Conservation (phyloP, 176 grass and related monocot genomes). For the Guadua angustifolia region DNA sequence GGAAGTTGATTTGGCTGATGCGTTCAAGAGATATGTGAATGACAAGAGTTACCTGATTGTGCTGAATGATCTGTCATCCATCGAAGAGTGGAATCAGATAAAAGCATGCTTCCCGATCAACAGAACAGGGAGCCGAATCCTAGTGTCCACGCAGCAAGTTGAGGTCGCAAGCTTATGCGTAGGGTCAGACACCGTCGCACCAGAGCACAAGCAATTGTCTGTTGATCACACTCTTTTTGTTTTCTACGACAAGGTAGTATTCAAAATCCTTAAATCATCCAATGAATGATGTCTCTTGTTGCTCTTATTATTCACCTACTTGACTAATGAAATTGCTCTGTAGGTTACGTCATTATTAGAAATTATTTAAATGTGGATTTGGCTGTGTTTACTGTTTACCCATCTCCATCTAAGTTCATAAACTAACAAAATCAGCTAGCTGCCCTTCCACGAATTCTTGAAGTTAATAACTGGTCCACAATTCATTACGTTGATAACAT, state of each 20-base stretch:
- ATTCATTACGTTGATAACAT: too few species aligned
- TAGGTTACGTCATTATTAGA: too few species aligned
- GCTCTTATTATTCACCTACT: too few species aligned
- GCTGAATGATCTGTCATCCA: background rate
- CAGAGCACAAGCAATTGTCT: background rate
- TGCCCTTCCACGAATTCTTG: too few species aligned
- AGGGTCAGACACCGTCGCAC: accelerated
- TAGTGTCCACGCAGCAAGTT: background rate
- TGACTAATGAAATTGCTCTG: too few species aligned
- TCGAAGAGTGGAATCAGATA: conserved; percentile 14
- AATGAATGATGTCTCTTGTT: too few species aligned
- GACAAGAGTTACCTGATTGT: conserved; percentile 17
- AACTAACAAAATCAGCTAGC: too few species aligned
- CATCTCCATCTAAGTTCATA: too few species aligned
- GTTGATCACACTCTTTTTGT: background rate
- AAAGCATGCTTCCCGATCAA: background rate
- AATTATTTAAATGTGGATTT: too few species aligned
- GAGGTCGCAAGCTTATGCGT: conserved; percentile 27
- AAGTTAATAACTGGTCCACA: too few species aligned
- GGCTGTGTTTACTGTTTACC: too few species aligned
- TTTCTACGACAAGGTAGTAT: background rate
- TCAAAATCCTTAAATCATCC: background rate
- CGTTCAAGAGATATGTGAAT: background rate
- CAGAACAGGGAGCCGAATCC: conserved; percentile 16
- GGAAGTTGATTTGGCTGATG: background rate